phyloP scores from a whole-genome alignment of 352 stramenopile genomes.

The Phytophthora constricta region DNA sequence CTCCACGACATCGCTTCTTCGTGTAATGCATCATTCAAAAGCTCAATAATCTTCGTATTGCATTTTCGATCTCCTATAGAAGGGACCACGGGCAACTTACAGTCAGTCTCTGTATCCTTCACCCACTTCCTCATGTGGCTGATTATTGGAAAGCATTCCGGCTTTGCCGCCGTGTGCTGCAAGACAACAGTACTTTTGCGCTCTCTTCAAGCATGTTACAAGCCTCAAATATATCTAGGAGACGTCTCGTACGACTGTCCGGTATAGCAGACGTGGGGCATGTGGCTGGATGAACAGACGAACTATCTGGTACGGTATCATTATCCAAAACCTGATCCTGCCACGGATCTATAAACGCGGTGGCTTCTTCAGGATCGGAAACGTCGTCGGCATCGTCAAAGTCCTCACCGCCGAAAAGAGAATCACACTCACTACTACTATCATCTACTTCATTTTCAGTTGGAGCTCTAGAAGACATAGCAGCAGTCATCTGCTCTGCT shows the following conservation, averaged over 20 bases:
- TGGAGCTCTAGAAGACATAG: neutral
- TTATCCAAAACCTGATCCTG: neutral
- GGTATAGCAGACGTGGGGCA: neutral
- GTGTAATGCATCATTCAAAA: neutral
- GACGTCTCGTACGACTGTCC: neutral
- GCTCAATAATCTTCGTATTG: neutral
- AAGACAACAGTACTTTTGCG: neutral
- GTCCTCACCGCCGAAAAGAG: neutral
- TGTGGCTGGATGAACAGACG: neutral
- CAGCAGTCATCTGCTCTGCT: neutral
- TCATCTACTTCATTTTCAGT: neutral
- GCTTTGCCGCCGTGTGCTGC: neutral
- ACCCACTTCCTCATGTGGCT: neutral
- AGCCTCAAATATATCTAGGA: neutral
- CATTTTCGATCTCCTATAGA: neutral
- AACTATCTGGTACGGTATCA: neutral
- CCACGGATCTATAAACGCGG: neutral
- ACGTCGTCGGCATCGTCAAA: neutral
- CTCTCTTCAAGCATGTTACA: neutral
- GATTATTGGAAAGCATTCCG: neutral
- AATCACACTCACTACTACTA: neutral
- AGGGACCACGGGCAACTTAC: neutral
- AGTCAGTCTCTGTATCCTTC: neutral
- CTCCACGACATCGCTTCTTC: neutral
- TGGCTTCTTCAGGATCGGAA: neutral